Evolutionary conservation across 139 green algal genomes (phyloP), one percentile per base, ranked within the genome.

Genomic region (Cymbomonas tetramitiformis): DNA sequence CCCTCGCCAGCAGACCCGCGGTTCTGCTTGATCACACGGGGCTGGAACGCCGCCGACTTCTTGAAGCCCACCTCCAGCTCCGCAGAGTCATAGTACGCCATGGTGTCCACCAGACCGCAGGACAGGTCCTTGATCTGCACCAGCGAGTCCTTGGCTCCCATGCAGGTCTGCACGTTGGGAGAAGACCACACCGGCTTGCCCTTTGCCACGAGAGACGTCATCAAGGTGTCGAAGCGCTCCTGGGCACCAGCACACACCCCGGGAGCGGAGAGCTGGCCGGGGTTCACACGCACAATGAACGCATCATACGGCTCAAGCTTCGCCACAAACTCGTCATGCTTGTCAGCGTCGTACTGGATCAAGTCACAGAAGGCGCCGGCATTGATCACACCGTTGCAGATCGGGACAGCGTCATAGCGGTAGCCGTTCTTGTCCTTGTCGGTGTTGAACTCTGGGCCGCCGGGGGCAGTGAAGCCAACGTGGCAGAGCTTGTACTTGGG

Each of bases 1-100:
- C 66, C 66, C 46, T 70, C 61, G 21, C 66, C 66, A 2, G 51
- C 30, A 29, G 43, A 62, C 33, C 66, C 66, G 24, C 66, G 44
- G 48, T 67, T 73, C 48, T 67, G 66, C 39, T 73, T 73, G 10
- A 73, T n/a, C n/a, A 73, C 66, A 6, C 66, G 51, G 8, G 51
- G 21, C 9, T 38, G 29, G 6, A 51, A 43, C 8, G 51, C 53
- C 8, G 62, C 28, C 29, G 36, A 61, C 32, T 56, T 71, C 38
- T 39, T 34, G 46, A 73, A 73, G 29, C 31, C 56, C 41, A 34
- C 54, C 24, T 51, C 53, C 36, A 68, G 61, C 41, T 32, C 46
- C n/a, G 34, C 8, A 10, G 48, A 47, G 19, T 65, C 64, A 39
- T 62, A 58, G 62, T 73, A 73, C 28, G 66, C 63, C 24, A 59